These are phyloP conservation scores for Stemphylium vesicarium DNA, from an alignment of 2,329 filamentous ascomycete species.

Conservation along the genomic window DNA sequence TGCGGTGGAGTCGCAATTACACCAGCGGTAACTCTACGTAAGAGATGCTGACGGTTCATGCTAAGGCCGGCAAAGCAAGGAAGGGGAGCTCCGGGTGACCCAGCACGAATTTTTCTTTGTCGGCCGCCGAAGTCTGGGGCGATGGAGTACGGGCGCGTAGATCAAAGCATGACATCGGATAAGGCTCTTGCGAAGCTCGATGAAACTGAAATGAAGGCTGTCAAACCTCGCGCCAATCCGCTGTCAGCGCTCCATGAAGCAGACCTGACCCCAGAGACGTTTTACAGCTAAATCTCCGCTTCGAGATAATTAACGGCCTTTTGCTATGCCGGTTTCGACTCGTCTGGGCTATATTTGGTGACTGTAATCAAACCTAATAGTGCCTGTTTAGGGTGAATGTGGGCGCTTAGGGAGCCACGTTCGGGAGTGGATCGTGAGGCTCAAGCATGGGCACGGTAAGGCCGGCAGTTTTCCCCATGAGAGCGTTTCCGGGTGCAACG, in stretches of 20 bases:
- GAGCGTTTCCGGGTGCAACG: conserved; percentile 36
- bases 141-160: conserved; percentile 38
- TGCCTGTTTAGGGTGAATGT: conserved; percentile 16
- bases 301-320: conserved; percentile 41
- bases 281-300: conserved; percentile 27
- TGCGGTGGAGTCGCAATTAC: conserved; percentile 53
- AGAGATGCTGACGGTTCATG: conserved; percentile 5
- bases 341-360: conserved; percentile 45
- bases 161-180: conserved; percentile 24
- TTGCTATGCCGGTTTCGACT: conserved; percentile 24
- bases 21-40: conserved; percentile 18
- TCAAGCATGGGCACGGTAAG: conserved; percentile 28
- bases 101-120: background rate
- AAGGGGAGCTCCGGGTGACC: background rate
- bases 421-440: conserved; percentile 38
- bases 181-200: conserved; percentile 24
- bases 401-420: conserved; percentile 41
- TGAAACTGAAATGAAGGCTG: conserved; percentile 25
- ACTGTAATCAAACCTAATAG: conserved; percentile 33
- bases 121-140: conserved; percentile 10
- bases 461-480: conserved; percentile 26
- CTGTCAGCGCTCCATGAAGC: conserved; percentile 23
- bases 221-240: conserved; percentile 20
- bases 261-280: conserved; percentile 21
- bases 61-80: conserved; percentile 2